Evolutionary conservation across 2,329 filamentous ascomycete genomes (phyloP).

Genomic region (Pseudocercospora macadamiae): DNA sequence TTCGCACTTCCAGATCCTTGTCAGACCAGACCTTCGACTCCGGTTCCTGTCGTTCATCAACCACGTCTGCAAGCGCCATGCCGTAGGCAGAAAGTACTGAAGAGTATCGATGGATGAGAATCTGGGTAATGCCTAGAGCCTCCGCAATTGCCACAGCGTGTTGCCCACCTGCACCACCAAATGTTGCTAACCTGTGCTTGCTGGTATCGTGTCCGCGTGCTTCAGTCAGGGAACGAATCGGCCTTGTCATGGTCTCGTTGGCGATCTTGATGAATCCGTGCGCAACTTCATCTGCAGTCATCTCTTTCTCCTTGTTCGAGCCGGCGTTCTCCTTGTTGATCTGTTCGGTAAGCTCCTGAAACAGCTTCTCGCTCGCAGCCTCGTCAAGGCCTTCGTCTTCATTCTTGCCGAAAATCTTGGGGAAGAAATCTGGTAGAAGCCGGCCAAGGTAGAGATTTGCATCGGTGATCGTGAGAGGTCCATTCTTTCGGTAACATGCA

Average conservation of each 20-base stretch:
- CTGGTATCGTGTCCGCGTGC: conserved; percentile 90
- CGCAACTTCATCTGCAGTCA: conserved; percentile 82
- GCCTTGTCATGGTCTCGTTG: conserved; percentile 88
- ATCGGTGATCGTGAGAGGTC: conserved; percentile 89
- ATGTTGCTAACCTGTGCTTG: conserved; percentile 86
- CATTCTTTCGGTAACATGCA: conserved; percentile 87
- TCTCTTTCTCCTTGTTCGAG: conserved; percentile 58
- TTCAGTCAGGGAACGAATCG: conserved; percentile 87
- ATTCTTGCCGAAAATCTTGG: conserved; percentile 90
- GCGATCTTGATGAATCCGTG: conserved; percentile 88
- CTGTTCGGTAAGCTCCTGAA: conserved; percentile 74
- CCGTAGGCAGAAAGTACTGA: conserved; percentile 89
- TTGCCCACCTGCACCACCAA: conserved; percentile 88
- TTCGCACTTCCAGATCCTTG: conserved; percentile 57
- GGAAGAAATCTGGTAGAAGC: conserved; percentile 87
- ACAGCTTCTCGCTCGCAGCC: conserved; percentile 72
- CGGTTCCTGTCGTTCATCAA: conserved; percentile 85
- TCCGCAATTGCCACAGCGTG: conserved; percentile 90
- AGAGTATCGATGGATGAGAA: conserved; percentile 83
- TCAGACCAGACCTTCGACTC: conserved; percentile 65
- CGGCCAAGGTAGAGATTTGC: conserved; percentile 85
- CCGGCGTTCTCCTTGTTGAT: conserved; percentile 76
- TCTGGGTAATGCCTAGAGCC: conserved; percentile 80
- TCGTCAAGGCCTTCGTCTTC: conserved; percentile 80
- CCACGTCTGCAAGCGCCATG: conserved; percentile 90